Evolutionary conservation across 176 grass and related monocot genomes (phyloP).

Genomic region (Oryza brachyantha): DNA sequence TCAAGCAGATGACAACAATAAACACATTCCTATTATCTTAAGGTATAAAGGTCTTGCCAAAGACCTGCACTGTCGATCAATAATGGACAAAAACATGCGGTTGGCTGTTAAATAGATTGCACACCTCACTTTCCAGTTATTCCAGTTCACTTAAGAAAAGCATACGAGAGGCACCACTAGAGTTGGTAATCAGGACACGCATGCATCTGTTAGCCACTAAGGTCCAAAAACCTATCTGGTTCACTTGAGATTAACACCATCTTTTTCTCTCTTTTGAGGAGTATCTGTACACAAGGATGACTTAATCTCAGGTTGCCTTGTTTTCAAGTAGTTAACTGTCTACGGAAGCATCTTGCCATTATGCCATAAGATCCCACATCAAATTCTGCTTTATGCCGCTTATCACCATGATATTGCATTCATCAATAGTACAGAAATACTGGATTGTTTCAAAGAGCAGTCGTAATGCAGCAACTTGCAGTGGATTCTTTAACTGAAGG

Average conservation of each 20-base stretch:
- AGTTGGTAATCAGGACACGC: conserved; percentile 33
- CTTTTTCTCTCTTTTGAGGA: conserved; percentile 13
- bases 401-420: conserved; percentile 25
- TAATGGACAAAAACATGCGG: conserved; percentile 43
- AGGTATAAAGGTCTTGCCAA: conserved; percentile 21
- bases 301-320: conserved; percentile 29
- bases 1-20: conserved; percentile 30
- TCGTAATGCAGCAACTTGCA: conserved; percentile 26
- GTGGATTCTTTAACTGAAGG: conserved; percentile 37
- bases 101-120: conserved; percentile 29
- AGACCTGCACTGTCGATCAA: conserved; percentile 24
- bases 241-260: conserved; percentile 36
- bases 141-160: conserved; percentile 43
- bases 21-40: conserved; percentile 19
- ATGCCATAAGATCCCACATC: conserved; percentile 26
- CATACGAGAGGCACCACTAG: conserved; percentile 10
- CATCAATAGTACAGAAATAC: conserved; percentile 9
- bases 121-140: conserved; percentile 37
- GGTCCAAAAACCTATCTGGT: conserved; percentile 23
- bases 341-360: conserved; percentile 9
- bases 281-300: conserved; percentile 27
- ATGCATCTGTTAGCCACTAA: conserved; percentile 15
- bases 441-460: conserved; percentile 23
- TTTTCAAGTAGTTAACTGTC: conserved; percentile 16
- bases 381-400: conserved; percentile 23